Evolutionary conservation across 768 basidiomycete species (phyloP), one percentile per base, ranked within the genome.

Genomic region (Coprinellus micaceus): DNA sequence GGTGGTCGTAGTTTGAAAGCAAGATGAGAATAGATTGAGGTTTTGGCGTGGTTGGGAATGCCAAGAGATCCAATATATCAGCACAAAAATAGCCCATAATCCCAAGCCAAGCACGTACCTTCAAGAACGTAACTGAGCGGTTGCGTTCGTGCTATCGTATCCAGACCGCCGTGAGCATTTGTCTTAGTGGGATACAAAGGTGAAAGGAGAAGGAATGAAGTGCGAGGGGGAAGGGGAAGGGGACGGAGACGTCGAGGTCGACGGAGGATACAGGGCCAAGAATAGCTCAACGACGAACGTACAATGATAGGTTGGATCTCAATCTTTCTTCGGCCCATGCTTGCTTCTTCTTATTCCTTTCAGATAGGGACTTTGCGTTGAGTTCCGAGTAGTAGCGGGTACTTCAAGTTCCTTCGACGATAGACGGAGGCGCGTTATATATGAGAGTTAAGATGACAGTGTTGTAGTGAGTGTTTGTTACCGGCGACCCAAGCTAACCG

Each of bases 121-220:
- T 93, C 76, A 92, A 77, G 80, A 92, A 93, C 64, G 91, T 93
- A 69, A 93, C 91, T 60, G 89, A 88, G 64, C 91, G 87, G 71
- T 92, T 93, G 74, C 91, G 86, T 74, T 93, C 91, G 75, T 93
- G 88, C 90, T 93, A 56, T 56, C 30, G 58, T 21, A 26, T 15
- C n/a, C n/a, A n/a, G n/a, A n/a, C n/a, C n/a, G n/a, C n/a, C n/a
- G n/a, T n/a, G n/a, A n/a, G n/a, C n/a, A n/a, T n/a, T n/a, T n/a
- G n/a, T n/a, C n/a, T n/a, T n/a, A n/a, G n/a, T n/a, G 33, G 33
- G 7, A 33, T 33, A 13, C 33, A 33, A 13, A 33, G 33, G 33
- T 33, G 13, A 6, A 66, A 67, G 59, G 52, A 63, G 64, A 67
- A 60, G 43, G 24, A 19, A 24, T 44, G 63, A 55, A 59, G 55